phyloP scores from a whole-genome alignment of 305 asterid genomes.

The Solanum hybrid region DNA sequence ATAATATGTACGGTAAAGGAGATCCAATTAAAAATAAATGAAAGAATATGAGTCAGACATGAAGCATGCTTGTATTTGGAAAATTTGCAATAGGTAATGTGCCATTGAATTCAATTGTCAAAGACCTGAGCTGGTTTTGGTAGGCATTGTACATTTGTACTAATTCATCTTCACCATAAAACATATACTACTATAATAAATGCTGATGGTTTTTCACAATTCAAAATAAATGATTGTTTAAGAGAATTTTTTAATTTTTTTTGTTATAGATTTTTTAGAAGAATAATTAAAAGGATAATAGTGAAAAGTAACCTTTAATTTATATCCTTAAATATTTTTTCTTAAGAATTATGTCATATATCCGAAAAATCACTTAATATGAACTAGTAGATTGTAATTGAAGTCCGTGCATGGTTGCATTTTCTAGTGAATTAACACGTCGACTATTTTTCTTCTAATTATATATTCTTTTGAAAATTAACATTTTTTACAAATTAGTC shows the following conservation, averaged over 20 bases:
- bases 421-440: too few species aligned
- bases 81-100: neutral
- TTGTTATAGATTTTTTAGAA: too few species aligned
- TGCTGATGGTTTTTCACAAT: too few species aligned
- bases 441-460: too few species aligned
- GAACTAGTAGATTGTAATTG: neutral
- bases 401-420: neutral
- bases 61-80: neutral
- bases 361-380: neutral
- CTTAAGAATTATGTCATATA: neutral
- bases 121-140: neutral
- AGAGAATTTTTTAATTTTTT: too few species aligned
- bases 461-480: neutral
- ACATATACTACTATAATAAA: neutral
- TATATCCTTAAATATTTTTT: too few species aligned
- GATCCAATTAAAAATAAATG: neutral
- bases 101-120: neutral
- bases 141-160: neutral
- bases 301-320: neutral
- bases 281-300: too few species aligned
- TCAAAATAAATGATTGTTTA: too few species aligned
- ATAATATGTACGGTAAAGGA: slow-evolving; percentile 1
- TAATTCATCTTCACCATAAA: neutral
- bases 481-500: neutral
- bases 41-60: neutral